Evolutionary conservation across 768 basidiomycete species (phyloP).

Genomic region (Rhodosporidiobolus sp.): DNA sequence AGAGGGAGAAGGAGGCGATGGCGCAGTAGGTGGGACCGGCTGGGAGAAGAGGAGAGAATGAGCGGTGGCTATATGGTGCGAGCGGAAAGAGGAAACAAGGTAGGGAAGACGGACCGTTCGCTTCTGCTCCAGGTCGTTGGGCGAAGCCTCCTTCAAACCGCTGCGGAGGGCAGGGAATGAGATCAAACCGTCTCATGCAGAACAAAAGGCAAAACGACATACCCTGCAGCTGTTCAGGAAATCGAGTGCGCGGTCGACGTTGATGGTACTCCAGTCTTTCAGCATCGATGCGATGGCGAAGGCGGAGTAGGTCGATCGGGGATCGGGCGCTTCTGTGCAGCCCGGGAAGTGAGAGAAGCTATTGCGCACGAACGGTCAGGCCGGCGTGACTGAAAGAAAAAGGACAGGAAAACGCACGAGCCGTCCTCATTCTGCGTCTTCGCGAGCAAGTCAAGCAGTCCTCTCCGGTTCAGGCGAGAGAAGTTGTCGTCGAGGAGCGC

Average conservation of each 20-base stretch:
- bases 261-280: constrained; percentile 71
- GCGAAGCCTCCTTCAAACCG: constrained; percentile 92
- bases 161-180: constrained; percentile 51
- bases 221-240: constrained; percentile 75
- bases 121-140: constrained; percentile 73
- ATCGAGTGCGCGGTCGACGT: constrained; percentile 59
- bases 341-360: constrained; percentile 48
- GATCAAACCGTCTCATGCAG: constrained; percentile 1
- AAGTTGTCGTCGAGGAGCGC: constrained; percentile 85
- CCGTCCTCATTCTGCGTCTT: constrained; percentile 76
- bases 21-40: constrained; percentile 94
- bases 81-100: neutral
- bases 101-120: constrained; percentile 66
- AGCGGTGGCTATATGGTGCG: neutral
- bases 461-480: constrained; percentile 63
- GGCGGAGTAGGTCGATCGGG: constrained; percentile 81
- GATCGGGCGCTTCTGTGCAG: constrained; percentile 48
- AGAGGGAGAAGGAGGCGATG: constrained; percentile 67
- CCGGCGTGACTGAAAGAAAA: neutral
- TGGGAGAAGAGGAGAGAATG: constrained; percentile 44
- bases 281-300: constrained; percentile 77
- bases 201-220: neutral
- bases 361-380: neutral
- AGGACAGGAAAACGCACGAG: constrained; percentile 58
- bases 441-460: constrained; percentile 64